These are phyloP conservation scores for Aspergillus luchuensis DNA, from an alignment of 2,329 filamentous ascomycete genomes.

Conservation along the genomic window DNA sequence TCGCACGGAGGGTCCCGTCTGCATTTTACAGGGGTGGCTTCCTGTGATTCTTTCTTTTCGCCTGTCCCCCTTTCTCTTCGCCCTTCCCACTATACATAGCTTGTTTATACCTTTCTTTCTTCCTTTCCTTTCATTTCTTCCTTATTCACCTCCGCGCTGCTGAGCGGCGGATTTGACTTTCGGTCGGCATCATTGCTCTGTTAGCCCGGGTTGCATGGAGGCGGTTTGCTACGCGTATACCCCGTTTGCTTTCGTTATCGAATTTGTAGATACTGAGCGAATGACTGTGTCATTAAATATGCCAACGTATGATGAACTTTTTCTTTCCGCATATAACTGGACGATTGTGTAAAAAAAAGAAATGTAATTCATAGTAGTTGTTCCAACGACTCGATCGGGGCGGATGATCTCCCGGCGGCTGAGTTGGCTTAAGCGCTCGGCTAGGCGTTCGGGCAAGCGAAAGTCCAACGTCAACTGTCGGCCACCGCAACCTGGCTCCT, in stretches of 20 bases:
- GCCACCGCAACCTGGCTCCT: slow-evolving; percentile 32
- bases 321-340: not conserved
- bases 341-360: too few relatives aligned
- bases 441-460: slow-evolving; percentile 20
- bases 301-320: not conserved
- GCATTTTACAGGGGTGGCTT: slow-evolving; percentile 32
- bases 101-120: slow-evolving; percentile 6
- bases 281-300: slow-evolving; percentile 10
- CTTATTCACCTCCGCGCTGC: slow-evolving; percentile 19
- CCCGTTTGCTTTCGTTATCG: slow-evolving; percentile 16
- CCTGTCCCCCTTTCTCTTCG: slow-evolving; percentile 17
- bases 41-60: slow-evolving; percentile 16
- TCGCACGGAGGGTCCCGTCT: slow-evolving; percentile 24
- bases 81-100: slow-evolving; percentile 20
- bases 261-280: slow-evolving; percentile 14
- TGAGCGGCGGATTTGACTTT: slow-evolving; percentile 20
- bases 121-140: slow-evolving; percentile 13
- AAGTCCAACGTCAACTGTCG: slow-evolving; percentile 29
- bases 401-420: slow-evolving; percentile 17
- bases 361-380: slow-evolving; percentile 1
- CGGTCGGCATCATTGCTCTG: slow-evolving; percentile 20
- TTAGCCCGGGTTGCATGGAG: slow-evolving; percentile 13
- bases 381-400: not conserved
- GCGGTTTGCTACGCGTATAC: slow-evolving; percentile 1
- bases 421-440: slow-evolving; percentile 23